Evolutionary conservation across 2,329 filamentous ascomycete species (phyloP).

Genomic region (Epichloe amarillans): DNA sequence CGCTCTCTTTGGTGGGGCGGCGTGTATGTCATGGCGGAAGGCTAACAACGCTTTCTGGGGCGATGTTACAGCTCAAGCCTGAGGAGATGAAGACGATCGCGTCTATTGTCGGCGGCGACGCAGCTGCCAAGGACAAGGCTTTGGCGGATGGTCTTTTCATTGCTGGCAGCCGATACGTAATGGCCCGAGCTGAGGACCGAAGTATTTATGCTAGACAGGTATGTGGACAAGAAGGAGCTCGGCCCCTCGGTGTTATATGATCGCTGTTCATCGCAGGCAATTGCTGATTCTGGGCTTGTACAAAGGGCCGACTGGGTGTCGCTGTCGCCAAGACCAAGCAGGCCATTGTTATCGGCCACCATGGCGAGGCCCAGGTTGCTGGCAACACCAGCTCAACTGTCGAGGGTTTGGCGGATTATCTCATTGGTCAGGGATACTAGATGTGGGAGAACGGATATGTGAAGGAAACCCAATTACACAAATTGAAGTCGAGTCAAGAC

Average conservation of each 20-base stretch:
- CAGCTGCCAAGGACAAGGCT: conserved; percentile 46
- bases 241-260: background rate
- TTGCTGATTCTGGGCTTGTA: background rate
- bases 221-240: conserved; percentile 13
- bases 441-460: conserved; percentile 1
- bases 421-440: conserved; percentile 64
- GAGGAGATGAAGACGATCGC: conserved; percentile 47
- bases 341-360: conserved; percentile 79
- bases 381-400: conserved; percentile 67
- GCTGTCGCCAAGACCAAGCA: conserved; percentile 76
- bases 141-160: conserved; percentile 63
- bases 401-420: conserved; percentile 76
- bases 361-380: conserved; percentile 60
- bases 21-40: background rate
- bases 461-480: conserved; percentile 3
- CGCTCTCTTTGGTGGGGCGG: conserved; percentile 2
- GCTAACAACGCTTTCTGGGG: background rate
- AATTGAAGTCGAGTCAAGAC: background rate
- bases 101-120: conserved; percentile 33
- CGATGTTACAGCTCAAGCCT: conserved; percentile 21
- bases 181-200: conserved; percentile 61
- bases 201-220: conserved; percentile 82
- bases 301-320: conserved; percentile 62
- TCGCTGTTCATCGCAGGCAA: background rate
- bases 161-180: conserved; percentile 64